Base-by-base conservation (phyloP, 148 eudicot genomes). In the Chenopodium suecicum region DNA sequence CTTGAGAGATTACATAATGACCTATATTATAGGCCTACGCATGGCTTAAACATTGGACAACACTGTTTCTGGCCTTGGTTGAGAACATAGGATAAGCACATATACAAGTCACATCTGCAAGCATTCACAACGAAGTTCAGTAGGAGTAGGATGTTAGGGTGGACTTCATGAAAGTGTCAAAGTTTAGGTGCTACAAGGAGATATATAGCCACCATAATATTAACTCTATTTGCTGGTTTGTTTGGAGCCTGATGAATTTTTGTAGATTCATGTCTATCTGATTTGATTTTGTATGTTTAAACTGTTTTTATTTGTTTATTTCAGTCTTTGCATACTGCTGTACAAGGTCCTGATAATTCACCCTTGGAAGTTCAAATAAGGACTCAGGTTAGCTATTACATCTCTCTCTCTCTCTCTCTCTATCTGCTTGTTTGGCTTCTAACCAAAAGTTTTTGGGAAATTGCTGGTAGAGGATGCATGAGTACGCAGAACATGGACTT, bases 261-360 rank as follows among this genome's bases (percentile, higher is more conserved):
- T 70, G 63, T 13, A 60, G 67, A 34, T 32, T 8, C 27, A 32
- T 77, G 41, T 14, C 10, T 70, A 62, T 27, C 58, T 78, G 44
- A 74, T 29, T 22, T 41, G 44, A 41, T 41, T 41, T 41, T 22
- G 41, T 48, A 25, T 79, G 78, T 66, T 79, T 23, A 5, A 74
- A 47, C 23, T 66, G 25, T 52, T 67, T 47, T 75, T 75, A 80
- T 82, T 79, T 81, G 63, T 83, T 56, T 65, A 34, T 89, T 80
- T 74, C 97, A 95, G 98, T 95, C 98, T 83, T 87, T 95, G 88
- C 98, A 95, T 88, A 92, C 98, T 81, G 97, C 98, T 74, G 94
- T 95, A 69, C 90, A 87, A 84, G 97, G 98, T 76, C 96, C 96
- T 78, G 97, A 93, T 81, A 88, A 82, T 83, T 89, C 94, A 67